These are phyloP conservation scores for Xerocomellus amylosporus DNA, from an alignment of 768 basidiomycete species.

Conservation along the genomic window DNA sequence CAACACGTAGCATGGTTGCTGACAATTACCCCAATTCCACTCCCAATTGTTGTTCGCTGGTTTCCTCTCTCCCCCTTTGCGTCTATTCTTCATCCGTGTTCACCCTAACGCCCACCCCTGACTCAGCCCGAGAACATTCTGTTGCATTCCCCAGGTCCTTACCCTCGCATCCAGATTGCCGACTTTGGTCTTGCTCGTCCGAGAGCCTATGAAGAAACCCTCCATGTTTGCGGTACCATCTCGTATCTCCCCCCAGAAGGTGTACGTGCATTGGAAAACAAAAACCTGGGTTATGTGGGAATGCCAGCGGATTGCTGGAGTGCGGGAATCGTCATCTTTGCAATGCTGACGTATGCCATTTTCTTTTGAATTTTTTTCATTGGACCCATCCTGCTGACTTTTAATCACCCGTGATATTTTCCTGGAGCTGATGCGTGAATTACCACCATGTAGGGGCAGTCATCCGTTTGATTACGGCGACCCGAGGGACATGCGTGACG, in stretches of 20 bases:
- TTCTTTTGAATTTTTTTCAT: neutral
- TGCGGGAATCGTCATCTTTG: constrained; percentile 74
- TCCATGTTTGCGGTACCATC: constrained; percentile 86
- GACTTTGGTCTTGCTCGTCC: constrained; percentile 85
- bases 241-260: constrained; percentile 86
- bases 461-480: constrained; percentile 75
- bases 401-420: neutral
- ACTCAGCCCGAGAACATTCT: constrained; percentile 80
- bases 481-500: constrained; percentile 13
- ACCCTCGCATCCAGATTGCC: constrained; percentile 80
- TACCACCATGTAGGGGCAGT: constrained; percentile 48
- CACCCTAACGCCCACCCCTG: neutral
- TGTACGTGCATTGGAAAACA: constrained; percentile 72
- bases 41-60: neutral
- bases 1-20: neutral
- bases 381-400: neutral
- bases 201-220: constrained; percentile 75
- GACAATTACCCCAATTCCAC: neutral
- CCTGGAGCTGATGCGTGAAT: constrained; percentile 8
- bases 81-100: neutral
- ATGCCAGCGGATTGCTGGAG: constrained; percentile 94
- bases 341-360: constrained; percentile 73
- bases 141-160: constrained; percentile 73
- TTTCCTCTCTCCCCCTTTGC: neutral
- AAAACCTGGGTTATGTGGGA: constrained; percentile 68